These are phyloP conservation scores for Fusarium multiceps DNA, from an alignment of 2,329 filamentous ascomycete species.

Conservation along the genomic window DNA sequence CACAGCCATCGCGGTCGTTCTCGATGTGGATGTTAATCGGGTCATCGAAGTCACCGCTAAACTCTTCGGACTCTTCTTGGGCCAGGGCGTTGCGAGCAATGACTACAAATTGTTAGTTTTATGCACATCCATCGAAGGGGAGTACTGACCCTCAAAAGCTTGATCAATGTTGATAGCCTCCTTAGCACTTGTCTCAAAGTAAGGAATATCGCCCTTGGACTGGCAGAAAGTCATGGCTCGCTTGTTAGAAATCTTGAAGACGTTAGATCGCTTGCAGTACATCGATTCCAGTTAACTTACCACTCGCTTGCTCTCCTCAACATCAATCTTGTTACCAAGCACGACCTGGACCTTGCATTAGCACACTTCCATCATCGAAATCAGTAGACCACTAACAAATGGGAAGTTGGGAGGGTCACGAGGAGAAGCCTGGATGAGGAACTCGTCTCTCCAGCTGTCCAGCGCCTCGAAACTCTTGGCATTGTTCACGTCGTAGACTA, in stretches of 20 bases:
- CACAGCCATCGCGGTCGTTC: constrained; percentile 90
- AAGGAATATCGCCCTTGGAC: constrained; percentile 95
- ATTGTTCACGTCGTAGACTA: constrained; percentile 99
- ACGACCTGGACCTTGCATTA: constrained; percentile 73
- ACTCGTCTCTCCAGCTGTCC: constrained; percentile 98
- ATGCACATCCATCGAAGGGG: too few species aligned
- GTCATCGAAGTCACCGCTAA: constrained; percentile 96
- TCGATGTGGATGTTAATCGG: constrained; percentile 98
- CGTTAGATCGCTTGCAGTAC: constrained; percentile 16
- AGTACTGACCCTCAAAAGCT: constrained; percentile 70
- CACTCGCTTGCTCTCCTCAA: constrained; percentile 96
- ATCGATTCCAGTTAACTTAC: constrained; percentile 53
- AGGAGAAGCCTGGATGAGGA: constrained; percentile 95
- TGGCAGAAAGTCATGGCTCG: constrained; percentile 97
- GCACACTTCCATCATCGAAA: not conserved
- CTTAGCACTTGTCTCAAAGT: constrained; percentile 99
- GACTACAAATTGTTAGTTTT: constrained; percentile 64
- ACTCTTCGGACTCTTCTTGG: constrained; percentile 98
- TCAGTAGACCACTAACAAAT: constrained; percentile 76
- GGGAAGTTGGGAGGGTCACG: constrained; percentile 97
- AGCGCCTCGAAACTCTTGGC: constrained; percentile 98
- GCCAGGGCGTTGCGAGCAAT: constrained; percentile 95
- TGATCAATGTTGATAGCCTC: constrained; percentile 98
- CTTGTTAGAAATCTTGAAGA: constrained; percentile 86
- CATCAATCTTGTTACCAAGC: constrained; percentile 98